phyloP scores from a whole-genome alignment of 139 green algal genomes.

The Pleodorina starrii region DNA sequence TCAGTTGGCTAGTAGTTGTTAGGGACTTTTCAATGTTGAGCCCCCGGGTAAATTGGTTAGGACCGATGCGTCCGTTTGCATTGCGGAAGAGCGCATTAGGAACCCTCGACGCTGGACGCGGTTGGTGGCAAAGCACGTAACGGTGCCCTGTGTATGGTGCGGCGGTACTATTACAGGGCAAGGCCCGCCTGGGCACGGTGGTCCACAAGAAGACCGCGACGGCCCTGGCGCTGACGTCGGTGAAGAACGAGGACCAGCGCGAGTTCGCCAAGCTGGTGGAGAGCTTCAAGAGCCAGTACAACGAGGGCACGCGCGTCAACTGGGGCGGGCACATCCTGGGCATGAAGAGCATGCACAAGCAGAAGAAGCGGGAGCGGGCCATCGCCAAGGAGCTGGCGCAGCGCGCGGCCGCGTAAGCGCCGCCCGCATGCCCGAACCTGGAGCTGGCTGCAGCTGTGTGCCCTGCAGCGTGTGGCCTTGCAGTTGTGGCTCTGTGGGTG shows the following conservation, averaged over 20 bases:
- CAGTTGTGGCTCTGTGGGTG: background rate
- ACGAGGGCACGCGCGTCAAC: conserved; percentile 87
- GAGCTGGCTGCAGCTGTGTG: background rate
- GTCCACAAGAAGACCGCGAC: conserved; percentile 99
- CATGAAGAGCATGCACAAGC: conserved; percentile 95
- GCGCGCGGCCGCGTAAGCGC: conserved; percentile 69
- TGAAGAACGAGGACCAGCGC: conserved; percentile 98
- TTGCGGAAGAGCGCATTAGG: no score
- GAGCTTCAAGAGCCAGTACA: conserved; percentile 91
- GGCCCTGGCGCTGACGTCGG: conserved; percentile 90
- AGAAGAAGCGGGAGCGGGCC: conserved; percentile 86
- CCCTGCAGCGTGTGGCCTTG: background rate
- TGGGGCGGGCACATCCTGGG: conserved; percentile 99
- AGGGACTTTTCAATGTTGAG: no score
- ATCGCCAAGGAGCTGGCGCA: conserved; percentile 91
- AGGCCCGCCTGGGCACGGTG: conserved; percentile 91
- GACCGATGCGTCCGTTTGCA: no score
- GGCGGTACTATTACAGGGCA: conserved; percentile 71
- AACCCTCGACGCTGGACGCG: no score
- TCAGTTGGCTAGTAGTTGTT: no score
- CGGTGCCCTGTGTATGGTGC: no score
- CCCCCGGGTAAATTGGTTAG: no score
- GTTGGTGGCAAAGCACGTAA: no score
- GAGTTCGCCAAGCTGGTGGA: conserved; percentile 99
- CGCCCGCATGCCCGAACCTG: background rate